Conservation (phyloP, 140 eudicot genomes). For the Bidens hawaiensis region DNA sequence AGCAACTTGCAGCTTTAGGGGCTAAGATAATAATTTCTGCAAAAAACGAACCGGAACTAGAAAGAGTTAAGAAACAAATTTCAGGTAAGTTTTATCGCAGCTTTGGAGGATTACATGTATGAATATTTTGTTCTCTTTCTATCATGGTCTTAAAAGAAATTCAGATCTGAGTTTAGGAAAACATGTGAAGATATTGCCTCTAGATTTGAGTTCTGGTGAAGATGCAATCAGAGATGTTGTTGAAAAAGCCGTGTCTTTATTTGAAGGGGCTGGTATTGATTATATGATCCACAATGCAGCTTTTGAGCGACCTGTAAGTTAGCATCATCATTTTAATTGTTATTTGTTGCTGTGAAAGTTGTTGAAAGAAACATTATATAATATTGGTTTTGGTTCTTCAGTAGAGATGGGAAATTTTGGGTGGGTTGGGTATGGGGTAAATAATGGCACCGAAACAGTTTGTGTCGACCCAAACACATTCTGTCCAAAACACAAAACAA, state of each 20-base stretch:
- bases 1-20: slow-evolving; percentile 81
- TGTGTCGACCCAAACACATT: background rate
- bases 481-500: too few relatives aligned
- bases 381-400: background rate
- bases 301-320: slow-evolving; percentile 89
- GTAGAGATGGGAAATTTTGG: background rate
- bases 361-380: background rate
- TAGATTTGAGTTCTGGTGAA: slow-evolving; percentile 90
- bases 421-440: background rate
- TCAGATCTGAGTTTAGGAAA: slow-evolving; percentile 46
- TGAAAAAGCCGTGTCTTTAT: slow-evolving; percentile 69
- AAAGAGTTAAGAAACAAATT: slow-evolving; percentile 74
- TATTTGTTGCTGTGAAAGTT: background rate
- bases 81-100: slow-evolving; percentile 41
- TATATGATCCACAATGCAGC: slow-evolving; percentile 96
- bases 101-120: background rate
- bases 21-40: slow-evolving; percentile 94
- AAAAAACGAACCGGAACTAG: slow-evolving; percentile 69
- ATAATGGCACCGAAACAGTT: background rate
- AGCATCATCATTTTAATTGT: background rate
- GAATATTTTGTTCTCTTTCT: background rate
- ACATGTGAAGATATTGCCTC: slow-evolving; percentile 79
- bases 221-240: slow-evolving; percentile 57
- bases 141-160: background rate
- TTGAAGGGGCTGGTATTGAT: slow-evolving; percentile 75